Base-by-base conservation (phyloP, 306 rosid species). In the Pterocarpus macrocarpus region DNA sequence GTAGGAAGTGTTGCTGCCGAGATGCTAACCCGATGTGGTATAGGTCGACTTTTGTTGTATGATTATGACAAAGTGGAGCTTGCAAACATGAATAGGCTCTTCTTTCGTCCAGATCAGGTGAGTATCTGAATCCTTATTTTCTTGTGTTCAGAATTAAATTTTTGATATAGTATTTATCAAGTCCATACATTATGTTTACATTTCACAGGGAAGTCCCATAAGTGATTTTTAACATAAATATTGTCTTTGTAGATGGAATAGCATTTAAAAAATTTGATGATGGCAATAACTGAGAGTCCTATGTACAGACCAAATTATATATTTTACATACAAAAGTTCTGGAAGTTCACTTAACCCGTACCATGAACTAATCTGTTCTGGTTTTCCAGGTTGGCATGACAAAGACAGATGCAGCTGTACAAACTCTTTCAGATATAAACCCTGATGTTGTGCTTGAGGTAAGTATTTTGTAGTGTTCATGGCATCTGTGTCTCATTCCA, bases 1-100 rank as follows among this genome's bases (percentile, higher is more conserved):
- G 98, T 95, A 30, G 99, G 98, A 86, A 95, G 99, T 75, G 99
- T 95, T 81, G 98, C 99, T 16, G 98, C 98, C 79, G 98, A 95
- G 89, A 95, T 93, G 99, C 88, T 93, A 57, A 95, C 97, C 57
- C 91, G 99, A 88, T 95, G 99, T 66, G 99, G 99, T 79, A 93
- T 93, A 59, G 99, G 99, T 79, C 94, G 99, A 77, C 94, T 95
- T 82, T 83, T 95, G 89, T 85, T 95, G 84, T 95, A 95, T 77
- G 99, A 95, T 88, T 95, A 95, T 82, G 99, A 95, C 76, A 95
- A 93, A 88, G 99, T 95, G 85, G 98, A 95, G 90, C 91, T 93
- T 69, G 99, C 99, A 74, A 93, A 95, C 90, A 95, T 95, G 99
- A 95, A 95, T 81, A 87, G 98, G 82, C 86, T 95, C 70, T 95